A percentile compares a stretch with the other conserved stretches of the same genome.
These are phyloP conservation scores for Eucalyptus brandiana DNA, from an alignment of 345 rosid species.

Conservation along the genomic window DNA sequence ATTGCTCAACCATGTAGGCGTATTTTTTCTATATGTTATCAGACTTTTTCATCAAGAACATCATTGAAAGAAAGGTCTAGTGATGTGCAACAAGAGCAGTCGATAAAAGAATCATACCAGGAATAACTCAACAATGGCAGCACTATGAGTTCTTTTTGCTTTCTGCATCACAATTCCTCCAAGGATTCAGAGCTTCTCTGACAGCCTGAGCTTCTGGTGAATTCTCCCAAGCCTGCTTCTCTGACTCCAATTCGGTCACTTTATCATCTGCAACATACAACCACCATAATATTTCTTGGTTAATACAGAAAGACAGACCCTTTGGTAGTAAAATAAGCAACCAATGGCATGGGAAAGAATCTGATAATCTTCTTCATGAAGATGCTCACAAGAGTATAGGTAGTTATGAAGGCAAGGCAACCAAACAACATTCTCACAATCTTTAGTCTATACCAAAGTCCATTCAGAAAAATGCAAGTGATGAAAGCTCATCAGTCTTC, in stretches of 20 bases:
- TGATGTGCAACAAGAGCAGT: neutral
- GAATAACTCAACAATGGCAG: neutral
- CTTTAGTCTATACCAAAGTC: neutral
- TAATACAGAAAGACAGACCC: neutral
- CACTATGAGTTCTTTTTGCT: conserved; percentile 16
- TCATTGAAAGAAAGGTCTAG: neutral
- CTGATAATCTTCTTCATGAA: neutral
- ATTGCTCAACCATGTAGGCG: neutral
- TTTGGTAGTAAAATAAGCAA: neutral
- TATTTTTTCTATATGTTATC: neutral
- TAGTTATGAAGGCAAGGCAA: neutral
- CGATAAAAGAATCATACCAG: neutral
- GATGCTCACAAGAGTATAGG: neutral
- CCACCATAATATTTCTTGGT: neutral
- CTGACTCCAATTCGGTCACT: conserved; percentile 74
- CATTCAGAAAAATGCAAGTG: neutral
- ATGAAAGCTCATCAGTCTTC: neutral
- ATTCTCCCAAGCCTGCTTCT: conserved; percentile 70
- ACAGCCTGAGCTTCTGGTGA: conserved; percentile 71
- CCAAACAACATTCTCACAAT: neutral
- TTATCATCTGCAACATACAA: conserved; percentile 41
- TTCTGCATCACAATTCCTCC: conserved; percentile 55
- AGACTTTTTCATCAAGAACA: neutral
- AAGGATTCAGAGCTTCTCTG: conserved; percentile 77
- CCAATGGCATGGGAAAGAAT: neutral